Percentiles rank a stretch among this genome's conserved stretches.
phyloP scores from a whole-genome alignment of 805 yeast species.

The Barnettozyma wickerhamii region DNA sequence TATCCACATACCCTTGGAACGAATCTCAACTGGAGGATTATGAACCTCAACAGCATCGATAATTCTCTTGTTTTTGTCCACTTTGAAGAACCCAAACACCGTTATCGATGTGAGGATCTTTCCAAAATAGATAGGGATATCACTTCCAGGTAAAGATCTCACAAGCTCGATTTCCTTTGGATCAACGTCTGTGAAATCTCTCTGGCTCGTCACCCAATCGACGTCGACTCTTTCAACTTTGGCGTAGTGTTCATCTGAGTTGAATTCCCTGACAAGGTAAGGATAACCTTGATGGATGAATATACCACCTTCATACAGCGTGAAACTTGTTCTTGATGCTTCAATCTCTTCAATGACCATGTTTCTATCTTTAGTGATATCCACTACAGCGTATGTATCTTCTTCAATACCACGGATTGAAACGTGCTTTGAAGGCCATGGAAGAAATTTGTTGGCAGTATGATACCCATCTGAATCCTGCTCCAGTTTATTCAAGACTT shows the following conservation, averaged over 20 bases:
- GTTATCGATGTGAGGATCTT: constrained; percentile 62
- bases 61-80: constrained; percentile 72
- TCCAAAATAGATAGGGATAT: constrained; percentile 72
- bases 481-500: constrained; percentile 31
- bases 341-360: constrained; percentile 85
- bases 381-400: constrained; percentile 82
- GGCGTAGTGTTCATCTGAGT: constrained; percentile 74
- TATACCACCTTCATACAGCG: constrained; percentile 89
- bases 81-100: constrained; percentile 92
- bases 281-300: constrained; percentile 93
- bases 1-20: constrained; percentile 87
- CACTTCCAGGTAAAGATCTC: constrained; percentile 46
- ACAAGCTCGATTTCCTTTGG: constrained; percentile 69
- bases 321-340: constrained; percentile 82
- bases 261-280: constrained; percentile 79
- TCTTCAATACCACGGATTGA: constrained; percentile 82
- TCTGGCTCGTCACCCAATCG: constrained; percentile 88
- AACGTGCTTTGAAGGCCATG: constrained; percentile 78
- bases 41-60: constrained; percentile 90
- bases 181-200: constrained; percentile 93
- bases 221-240: constrained; percentile 85
- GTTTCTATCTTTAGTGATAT: constrained; percentile 72
- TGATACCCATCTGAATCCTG: constrained; percentile 45
- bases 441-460: constrained; percentile 56
- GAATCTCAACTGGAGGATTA: constrained; percentile 71